Evolutionary conservation across 2,329 filamentous ascomycete genomes (phyloP).

Genomic region (Tolypocladium paradoxum): DNA sequence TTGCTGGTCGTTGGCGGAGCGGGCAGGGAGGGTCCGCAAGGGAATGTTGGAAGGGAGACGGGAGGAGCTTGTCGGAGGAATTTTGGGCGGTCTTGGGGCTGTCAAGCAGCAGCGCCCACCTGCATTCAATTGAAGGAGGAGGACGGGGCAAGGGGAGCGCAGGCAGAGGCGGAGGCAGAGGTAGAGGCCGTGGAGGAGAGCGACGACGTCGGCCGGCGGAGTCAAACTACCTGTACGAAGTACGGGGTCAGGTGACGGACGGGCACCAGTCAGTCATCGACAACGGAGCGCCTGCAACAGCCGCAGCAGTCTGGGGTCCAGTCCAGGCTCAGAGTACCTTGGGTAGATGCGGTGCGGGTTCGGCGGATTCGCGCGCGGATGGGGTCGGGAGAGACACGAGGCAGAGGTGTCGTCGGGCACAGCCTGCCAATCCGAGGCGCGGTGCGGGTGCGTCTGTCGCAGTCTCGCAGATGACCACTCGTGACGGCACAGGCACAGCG

Average conservation of each 20-base stretch:
- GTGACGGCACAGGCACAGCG: neutral
- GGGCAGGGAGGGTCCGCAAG: conserved; percentile 58
- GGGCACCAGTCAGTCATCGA: neutral
- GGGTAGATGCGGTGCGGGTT: neutral
- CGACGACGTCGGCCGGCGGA: conserved; percentile 11
- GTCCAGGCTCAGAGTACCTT: neutral
- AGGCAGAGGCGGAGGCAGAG: conserved; percentile 22
- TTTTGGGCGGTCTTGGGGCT: conserved; percentile 72
- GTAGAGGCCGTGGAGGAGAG: conserved; percentile 9
- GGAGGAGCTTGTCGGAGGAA: conserved; percentile 62
- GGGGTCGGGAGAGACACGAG: neutral
- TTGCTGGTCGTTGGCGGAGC: conserved; percentile 25
- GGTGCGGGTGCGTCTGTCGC: neutral
- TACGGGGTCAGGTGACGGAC: conserved; percentile 16
- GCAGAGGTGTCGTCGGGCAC: neutral
- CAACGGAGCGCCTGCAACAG: neutral
- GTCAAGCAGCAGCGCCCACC: conserved; percentile 63
- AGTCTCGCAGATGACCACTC: conserved; percentile 4
- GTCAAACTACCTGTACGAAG: conserved; percentile 13
- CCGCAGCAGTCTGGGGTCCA: neutral
- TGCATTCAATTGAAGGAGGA: conserved; percentile 26
- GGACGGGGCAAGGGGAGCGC: conserved; percentile 17
- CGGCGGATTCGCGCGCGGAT: neutral
- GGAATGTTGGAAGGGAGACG: conserved; percentile 78
- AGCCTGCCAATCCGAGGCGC: neutral